Conservation (phyloP, 73 alveolate species). For the Paramecium caudatum region DNA sequence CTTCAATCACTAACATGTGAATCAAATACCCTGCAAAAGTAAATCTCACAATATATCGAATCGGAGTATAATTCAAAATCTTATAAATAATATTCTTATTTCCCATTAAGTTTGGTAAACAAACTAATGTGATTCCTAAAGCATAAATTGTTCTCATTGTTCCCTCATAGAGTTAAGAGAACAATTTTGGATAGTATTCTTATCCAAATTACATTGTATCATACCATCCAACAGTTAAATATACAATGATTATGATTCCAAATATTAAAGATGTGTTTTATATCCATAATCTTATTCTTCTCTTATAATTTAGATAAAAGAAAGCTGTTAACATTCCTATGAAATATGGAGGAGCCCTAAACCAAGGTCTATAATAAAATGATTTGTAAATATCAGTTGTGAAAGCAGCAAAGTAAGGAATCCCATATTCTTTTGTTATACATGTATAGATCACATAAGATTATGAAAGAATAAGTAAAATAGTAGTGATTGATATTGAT, state of each 20-base stretch:
- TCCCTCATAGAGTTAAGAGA: conserved; percentile 11
- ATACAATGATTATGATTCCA: background rate
- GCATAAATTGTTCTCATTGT: conserved; percentile 25
- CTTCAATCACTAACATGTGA: conserved; percentile 19
- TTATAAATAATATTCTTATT: background rate
- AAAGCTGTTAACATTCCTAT: conserved; percentile 52
- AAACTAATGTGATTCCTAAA: background rate
- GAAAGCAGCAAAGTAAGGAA: conserved; percentile 39
- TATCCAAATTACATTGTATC: conserved; percentile 45
- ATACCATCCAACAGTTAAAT: conserved; percentile 50
- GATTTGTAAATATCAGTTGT: background rate
- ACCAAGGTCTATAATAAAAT: conserved; percentile 47
- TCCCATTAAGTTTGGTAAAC: conserved; percentile 49
- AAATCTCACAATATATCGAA: conserved; percentile 8
- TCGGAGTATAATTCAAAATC: background rate
- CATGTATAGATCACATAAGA: conserved; percentile 8
- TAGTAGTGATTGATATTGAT: background rate
- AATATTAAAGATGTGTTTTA: background rate
- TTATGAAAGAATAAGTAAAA: background rate
- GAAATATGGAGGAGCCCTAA: conserved; percentile 59
- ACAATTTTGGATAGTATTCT: conserved; percentile 34
- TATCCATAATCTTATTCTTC: background rate
- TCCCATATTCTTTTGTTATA: background rate
- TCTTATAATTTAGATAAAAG: background rate
- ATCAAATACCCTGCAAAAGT: conserved; percentile 46